A percentile compares a stretch with the other conserved stretches of the same genome.
phyloP scores from a whole-genome alignment of 176 grass and related monocot species.

The Rhynchospora pubera region DNA sequence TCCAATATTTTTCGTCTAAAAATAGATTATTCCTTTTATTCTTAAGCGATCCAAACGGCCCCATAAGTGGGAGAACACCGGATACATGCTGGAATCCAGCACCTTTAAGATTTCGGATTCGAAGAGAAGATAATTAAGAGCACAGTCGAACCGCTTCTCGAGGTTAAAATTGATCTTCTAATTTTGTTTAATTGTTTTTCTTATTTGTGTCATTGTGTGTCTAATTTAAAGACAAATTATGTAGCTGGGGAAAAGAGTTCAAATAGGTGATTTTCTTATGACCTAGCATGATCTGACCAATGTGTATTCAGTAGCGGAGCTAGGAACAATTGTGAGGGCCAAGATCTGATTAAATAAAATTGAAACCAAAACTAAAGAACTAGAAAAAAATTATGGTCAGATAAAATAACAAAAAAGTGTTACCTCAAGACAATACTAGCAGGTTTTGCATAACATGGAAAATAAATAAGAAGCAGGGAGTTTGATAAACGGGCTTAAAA shows the following conservation, averaged over 20 bases:
- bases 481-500: too few relatives aligned
- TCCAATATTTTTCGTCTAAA: too few relatives aligned
- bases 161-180: not conserved
- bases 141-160: conserved; percentile 16
- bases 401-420: too few relatives aligned
- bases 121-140: not conserved
- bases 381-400: too few relatives aligned
- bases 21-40: too few relatives aligned
- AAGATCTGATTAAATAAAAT: too few relatives aligned
- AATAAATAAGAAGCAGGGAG: too few relatives aligned
- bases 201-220: not conserved
- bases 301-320: not conserved
- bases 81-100: conserved; percentile 1
- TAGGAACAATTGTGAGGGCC: too few relatives aligned
- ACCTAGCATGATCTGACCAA: not conserved
- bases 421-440: too few relatives aligned
- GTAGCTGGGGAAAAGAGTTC: not conserved
- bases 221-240: not conserved
- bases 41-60: too few relatives aligned
- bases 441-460: too few relatives aligned
- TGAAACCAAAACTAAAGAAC: too few relatives aligned
- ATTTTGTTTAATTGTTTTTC: not conserved
- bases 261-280: not conserved
- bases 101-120: not conserved
- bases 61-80: not conserved